Base-by-base conservation (phyloP, 495 filamentous ascomycete genomes). In the Aspergillus heteromorphus region DNA sequence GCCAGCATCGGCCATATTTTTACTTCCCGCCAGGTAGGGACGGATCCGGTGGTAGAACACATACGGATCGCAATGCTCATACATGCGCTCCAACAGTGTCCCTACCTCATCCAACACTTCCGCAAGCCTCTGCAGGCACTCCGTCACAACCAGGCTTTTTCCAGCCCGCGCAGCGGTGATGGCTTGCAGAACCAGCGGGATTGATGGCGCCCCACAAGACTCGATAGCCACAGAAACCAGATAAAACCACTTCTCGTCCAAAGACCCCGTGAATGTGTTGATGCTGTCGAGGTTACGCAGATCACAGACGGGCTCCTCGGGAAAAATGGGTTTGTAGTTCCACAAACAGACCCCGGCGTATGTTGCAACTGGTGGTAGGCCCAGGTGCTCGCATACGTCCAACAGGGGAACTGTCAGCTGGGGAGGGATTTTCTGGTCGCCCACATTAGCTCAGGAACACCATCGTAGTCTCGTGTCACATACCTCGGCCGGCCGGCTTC, bases 161-260 rank as follows among this genome's bases (percentile, higher is more conserved):
- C 83, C 81, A 45, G 72, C 64, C 5, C 90, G 83, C 10, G 90
- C 95, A 19, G 92, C 92, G 34, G 78, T 70, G 47, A 99, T 93
- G 7, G 93, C 95, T 30, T 83, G 77, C 20, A 97, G 77, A 87
- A 96, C 95, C 21, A 95, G 70, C 0, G 91, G 85, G 31, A 97
- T 83, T 40, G 89, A 87, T n/a, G 92, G 89, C 0, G 83, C 93
- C 21, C 90, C 92, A 27, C 91, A 83, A 42, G 93, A 92, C 73
- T 98, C 93, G 59, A 98, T 96, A 57, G 92, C 93, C 13, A 97
- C 87, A 0, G 92, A 96, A 40, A 97, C 81, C 8, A 97, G 77
- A 65, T 96, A 97, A 66, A 99, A 99, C 93, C 93, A 97, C 59
- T 95, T 93, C 66, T 99, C 93, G 66, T 99, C 93, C 14, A 95